Percentiles rank a stretch among this genome's conserved stretches.
Evolutionary conservation across 768 basidiomycete species (phyloP).

Genomic region (Podaxis pistillaris): DNA sequence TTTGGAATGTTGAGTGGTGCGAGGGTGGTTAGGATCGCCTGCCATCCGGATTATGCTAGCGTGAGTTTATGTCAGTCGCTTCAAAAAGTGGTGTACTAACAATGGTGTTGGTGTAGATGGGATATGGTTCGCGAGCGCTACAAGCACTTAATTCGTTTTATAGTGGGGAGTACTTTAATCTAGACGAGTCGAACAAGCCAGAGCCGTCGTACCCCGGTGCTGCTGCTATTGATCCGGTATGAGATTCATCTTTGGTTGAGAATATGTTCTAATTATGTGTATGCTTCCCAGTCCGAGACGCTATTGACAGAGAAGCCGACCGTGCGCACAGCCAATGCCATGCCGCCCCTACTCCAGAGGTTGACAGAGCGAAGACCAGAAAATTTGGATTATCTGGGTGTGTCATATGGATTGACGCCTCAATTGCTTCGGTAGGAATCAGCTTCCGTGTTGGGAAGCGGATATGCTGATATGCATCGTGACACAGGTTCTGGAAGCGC

Average conservation of each 20-base stretch:
- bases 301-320: conserved; percentile 79
- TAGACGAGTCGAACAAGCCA: conserved; percentile 63
- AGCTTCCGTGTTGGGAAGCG: neutral
- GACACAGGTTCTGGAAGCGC: conserved; percentile 87
- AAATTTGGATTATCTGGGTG: conserved; percentile 89
- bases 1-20: conserved; percentile 93
- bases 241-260: conserved; percentile 14
- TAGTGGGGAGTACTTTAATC: conserved; percentile 86
- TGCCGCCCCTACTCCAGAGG: conserved; percentile 93
- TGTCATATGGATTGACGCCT: conserved; percentile 92
- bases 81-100: neutral
- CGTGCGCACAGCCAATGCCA: conserved; percentile 68
- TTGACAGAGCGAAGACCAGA: conserved; percentile 90
- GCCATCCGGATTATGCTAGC: conserved; percentile 92
- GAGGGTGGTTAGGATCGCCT: conserved; percentile 88
- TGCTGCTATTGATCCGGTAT: conserved; percentile 43
- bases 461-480: neutral
- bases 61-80: conserved; percentile 43
- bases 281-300: conserved; percentile 28
- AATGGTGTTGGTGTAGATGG: conserved; percentile 63
- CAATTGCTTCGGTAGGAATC: conserved; percentile 65
- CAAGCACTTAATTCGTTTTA: conserved; percentile 88
- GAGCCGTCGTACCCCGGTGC: conserved; percentile 64
- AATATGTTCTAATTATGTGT: neutral
- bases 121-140: conserved; percentile 89